Base-by-base conservation (phyloP, 2,329 filamentous ascomycete genomes). In the Pseudogymnoascus sp. region DNA sequence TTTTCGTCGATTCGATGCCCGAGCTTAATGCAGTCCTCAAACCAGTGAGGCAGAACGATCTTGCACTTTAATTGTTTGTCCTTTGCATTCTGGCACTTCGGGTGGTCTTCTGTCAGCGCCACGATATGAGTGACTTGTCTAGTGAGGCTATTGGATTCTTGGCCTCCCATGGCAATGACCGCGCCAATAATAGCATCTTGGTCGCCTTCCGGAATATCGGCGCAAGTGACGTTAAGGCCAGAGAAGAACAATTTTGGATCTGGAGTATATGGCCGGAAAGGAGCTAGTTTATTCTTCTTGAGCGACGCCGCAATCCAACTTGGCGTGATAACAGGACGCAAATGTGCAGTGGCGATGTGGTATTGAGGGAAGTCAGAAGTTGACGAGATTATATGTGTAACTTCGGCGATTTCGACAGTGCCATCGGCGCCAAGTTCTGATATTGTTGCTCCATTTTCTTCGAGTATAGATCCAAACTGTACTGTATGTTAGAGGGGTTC, bases 1-100 rank as follows among this genome's bases (percentile, higher is more conserved):
- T 80, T 78, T 73, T 99, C 95, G 68, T 91, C 89, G 68, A 99
- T 97, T 64, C 90, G 87, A 75, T 91, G 93, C 59, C 93, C 93
- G 28, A 99, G 84, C 75, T 90, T 95, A 68, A 99, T 84, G 75
- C 95, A 99, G 73, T 97, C 93, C 69, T 97, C 93, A 72, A 99
- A 97, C 91, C 95, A 97, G 72, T 97, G 95, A 38, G 95, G 95
- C 61, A 99, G 80, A 16, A 99, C 90, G 64, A 97, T 88, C 75
- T 91, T 93, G 74, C 86, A 86, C 62, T 85, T 86, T 61, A 90
- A 79, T 1, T 82, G 83, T 74, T 88, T 96, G 7, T 81, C 78
- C 45, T 79, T 67, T 0, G 88, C 88, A 61, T 84, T 73, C 65
- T 81, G 72, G 65, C 88, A 89, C 73, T 92, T 91, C 2, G 86